These are phyloP conservation scores for Kwoniella newhampshirensis DNA, from an alignment of 768 basidiomycete genomes.

Conservation along the genomic window DNA sequence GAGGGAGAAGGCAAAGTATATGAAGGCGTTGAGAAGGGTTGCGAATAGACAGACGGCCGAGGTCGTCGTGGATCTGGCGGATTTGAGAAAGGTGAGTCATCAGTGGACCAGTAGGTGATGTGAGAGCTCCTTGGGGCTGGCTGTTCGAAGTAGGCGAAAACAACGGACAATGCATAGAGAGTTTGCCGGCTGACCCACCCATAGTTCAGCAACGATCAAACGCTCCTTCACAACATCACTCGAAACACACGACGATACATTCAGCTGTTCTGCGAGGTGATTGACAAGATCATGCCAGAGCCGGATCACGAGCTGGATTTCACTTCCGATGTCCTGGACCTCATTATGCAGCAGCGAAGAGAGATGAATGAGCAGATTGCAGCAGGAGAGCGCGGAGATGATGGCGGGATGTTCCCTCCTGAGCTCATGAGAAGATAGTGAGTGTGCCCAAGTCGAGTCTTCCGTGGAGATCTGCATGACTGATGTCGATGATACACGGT, in stretches of 20 bases:
- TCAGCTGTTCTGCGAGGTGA: conserved; percentile 79
- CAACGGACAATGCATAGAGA: not conserved
- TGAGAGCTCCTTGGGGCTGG: too few species aligned
- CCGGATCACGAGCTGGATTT: conserved; percentile 87
- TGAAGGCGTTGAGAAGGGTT: conserved; percentile 55
- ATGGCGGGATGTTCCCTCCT: conserved; percentile 70
- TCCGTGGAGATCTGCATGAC: not conserved
- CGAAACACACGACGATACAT: conserved; percentile 88
- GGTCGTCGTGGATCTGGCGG: conserved; percentile 83
- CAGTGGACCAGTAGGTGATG: too few species aligned
- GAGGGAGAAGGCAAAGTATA: conserved; percentile 50
- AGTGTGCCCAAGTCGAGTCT: conserved; percentile 54
- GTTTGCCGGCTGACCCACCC: conserved; percentile 55
- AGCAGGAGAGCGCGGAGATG: conserved; percentile 35
- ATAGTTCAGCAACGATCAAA: conserved; percentile 62
- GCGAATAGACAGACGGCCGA: conserved; percentile 91
- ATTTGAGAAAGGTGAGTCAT: conserved; percentile 68
- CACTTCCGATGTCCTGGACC: conserved; percentile 91
- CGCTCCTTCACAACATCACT: conserved; percentile 72
- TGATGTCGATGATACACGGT: not conserved
- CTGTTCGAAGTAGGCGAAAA: not conserved
- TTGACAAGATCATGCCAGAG: conserved; percentile 83
- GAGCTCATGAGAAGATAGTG: conserved; percentile 93
- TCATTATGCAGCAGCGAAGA: conserved; percentile 88
- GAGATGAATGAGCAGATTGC: conserved; percentile 74